Conservation (phyloP, 768 basidiomycete genomes). For the Lactarius trivialis region DNA sequence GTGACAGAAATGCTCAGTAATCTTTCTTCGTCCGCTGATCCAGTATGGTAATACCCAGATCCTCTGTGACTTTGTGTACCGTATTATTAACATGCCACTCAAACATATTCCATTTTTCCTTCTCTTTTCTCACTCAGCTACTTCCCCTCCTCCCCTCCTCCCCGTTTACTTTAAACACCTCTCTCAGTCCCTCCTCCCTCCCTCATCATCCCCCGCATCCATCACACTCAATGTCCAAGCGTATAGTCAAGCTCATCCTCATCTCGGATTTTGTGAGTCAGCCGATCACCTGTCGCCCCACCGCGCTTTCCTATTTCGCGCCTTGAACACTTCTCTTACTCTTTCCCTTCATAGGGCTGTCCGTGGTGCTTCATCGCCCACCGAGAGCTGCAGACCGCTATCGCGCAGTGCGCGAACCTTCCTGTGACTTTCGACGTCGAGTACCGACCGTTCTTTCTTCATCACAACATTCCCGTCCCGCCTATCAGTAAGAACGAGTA, state of each 20-base stretch:
- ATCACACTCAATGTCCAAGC: slow-evolving; percentile 18
- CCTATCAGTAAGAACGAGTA: slow-evolving; percentile 28
- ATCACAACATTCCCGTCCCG: slow-evolving; percentile 32
- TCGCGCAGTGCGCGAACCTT: slow-evolving; percentile 31
- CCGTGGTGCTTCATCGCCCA: slow-evolving; percentile 41
- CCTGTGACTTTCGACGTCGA: slow-evolving; percentile 36
- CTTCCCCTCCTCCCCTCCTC: not conserved
- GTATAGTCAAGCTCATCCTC: slow-evolving; percentile 21
- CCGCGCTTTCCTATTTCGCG: not conserved
- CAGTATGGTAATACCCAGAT: slow-evolving; percentile 19
- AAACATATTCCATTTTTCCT: not conserved
- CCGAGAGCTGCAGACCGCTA: slow-evolving; percentile 35
- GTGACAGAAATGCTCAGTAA: slow-evolving; percentile 22
- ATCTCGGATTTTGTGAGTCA: slow-evolving; percentile 34
- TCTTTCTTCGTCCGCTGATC: slow-evolving; percentile 13
- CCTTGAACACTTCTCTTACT: slow-evolving; percentile 10
- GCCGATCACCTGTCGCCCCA: not conserved
- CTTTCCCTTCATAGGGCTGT: slow-evolving; percentile 28
- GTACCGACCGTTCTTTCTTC: slow-evolving; percentile 42
- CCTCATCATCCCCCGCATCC: not conserved
- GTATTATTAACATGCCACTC: slow-evolving; percentile 22
- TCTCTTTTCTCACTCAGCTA: slow-evolving; percentile 14
- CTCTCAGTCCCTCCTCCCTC: not conserved
- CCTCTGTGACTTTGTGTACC: not conserved
- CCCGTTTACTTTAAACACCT: not conserved